Conservation (phyloP, 2,329 filamentous ascomycete species). For the Colletotrichum brevisporum region DNA sequence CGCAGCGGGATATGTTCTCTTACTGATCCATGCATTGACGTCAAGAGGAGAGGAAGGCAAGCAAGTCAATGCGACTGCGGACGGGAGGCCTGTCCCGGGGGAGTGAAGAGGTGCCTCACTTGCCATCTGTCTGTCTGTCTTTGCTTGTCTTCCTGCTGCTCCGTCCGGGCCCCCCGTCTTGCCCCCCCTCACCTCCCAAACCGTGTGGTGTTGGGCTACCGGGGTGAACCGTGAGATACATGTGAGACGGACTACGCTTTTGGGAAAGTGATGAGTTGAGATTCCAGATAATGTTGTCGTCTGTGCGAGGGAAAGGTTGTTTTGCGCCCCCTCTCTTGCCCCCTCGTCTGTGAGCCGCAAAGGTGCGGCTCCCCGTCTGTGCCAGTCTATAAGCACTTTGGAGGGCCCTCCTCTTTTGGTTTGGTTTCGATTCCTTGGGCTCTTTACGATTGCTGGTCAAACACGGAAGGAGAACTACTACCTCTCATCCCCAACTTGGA, state of each 20-base stretch:
- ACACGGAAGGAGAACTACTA: constrained; percentile 19
- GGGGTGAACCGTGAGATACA: constrained; percentile 35
- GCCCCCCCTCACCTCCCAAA: neutral
- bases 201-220: constrained; percentile 14
- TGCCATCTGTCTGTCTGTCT: neutral
- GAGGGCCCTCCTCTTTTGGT: neutral
- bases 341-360: neutral
- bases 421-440: neutral
- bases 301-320: constrained; percentile 38
- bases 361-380: constrained; percentile 24
- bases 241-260: constrained; percentile 38
- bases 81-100: constrained; percentile 23
- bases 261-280: constrained; percentile 39
- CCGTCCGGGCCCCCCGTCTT: neutral
- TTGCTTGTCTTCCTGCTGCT: constrained; percentile 3
- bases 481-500: neutral
- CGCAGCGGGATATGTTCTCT: constrained; percentile 18
- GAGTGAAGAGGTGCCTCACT: neutral
- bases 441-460: constrained; percentile 32
- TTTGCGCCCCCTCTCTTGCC: constrained; percentile 28
- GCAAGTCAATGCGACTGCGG: constrained; percentile 35
- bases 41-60: constrained; percentile 15
- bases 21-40: constrained; percentile 38
- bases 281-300: constrained; percentile 31
- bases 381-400: constrained; percentile 36